These are phyloP conservation scores for Brassica rapa DNA, from an alignment of 345 rosid genomes.

Conservation along the genomic window DNA sequence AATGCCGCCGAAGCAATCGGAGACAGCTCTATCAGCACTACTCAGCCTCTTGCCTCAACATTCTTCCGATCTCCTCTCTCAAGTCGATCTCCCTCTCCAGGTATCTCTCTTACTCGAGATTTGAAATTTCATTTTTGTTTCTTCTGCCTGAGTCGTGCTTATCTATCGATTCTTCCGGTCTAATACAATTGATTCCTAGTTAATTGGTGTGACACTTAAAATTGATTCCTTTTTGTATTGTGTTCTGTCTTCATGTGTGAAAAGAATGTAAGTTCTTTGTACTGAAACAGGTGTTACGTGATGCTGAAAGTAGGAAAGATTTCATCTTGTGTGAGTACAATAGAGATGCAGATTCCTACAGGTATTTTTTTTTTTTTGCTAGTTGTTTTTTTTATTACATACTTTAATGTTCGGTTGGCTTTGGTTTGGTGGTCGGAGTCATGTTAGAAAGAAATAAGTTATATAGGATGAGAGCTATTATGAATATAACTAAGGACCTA, in stretches of 20 bases:
- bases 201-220: background rate
- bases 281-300: conserved; percentile 61
- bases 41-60: conserved; percentile 83
- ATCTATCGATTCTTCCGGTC: background rate
- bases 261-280: background rate
- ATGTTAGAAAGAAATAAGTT: background rate
- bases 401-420: background rate
- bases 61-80: conserved; percentile 97
- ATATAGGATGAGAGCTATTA: background rate
- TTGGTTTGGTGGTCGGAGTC: background rate
- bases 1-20: conserved; percentile 89
- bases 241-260: background rate
- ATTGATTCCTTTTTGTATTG: conserved; percentile 3
- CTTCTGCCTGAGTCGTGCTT: background rate
- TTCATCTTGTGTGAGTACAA: conserved; percentile 96
- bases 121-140: background rate
- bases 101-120: conserved; percentile 33
- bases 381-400: background rate
- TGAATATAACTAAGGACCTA: background rate
- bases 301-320: conserved; percentile 68
- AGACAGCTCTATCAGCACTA: conserved; percentile 92
- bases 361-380: conserved; percentile 43
- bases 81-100: conserved; percentile 98
- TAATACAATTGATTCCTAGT: background rate
- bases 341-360: conserved; percentile 95